These are phyloP conservation scores for Peronosclerospora sorghi DNA, from an alignment of 352 stramenopile genomes.

Conservation along the genomic window DNA sequence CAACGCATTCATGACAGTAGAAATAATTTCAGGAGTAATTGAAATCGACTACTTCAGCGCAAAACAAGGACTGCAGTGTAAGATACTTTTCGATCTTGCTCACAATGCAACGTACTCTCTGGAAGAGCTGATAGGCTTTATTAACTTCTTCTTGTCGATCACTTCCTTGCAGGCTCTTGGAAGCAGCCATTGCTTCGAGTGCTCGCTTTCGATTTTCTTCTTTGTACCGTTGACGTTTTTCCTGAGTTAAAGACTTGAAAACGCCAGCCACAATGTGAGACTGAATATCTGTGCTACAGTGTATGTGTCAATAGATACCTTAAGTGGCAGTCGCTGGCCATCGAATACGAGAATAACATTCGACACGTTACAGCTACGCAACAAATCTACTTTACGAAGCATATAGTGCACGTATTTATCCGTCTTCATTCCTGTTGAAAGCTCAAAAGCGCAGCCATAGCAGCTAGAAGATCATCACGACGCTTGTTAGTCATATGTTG, in stretches of 20 bases:
- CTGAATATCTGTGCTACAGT: background rate
- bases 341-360: conserved; percentile 68
- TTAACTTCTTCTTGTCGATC: conserved; percentile 42
- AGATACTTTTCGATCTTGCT: background rate
- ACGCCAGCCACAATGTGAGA: background rate
- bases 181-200: conserved; percentile 36
- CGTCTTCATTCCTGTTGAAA: conserved; percentile 49
- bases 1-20: conserved; percentile 45
- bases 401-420: conserved; percentile 65
- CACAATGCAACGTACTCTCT: conserved; percentile 20
- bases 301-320: conserved; percentile 20
- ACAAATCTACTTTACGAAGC: conserved; percentile 60
- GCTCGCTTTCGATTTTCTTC: conserved; percentile 45
- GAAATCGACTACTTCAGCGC: conserved; percentile 32
- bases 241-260: conserved; percentile 45
- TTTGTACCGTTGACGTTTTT: conserved; percentile 46
- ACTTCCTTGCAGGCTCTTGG: conserved; percentile 32
- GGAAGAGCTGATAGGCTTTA: conserved; percentile 49
- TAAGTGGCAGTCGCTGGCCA: conserved; percentile 57
- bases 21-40: conserved; percentile 51
- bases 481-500: conserved; percentile 1
- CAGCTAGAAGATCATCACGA: conserved; percentile 25
- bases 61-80: background rate
- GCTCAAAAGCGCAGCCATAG: conserved; percentile 68
- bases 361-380: conserved; percentile 37